phyloP scores from a whole-genome alignment of 2,329 filamentous ascomycete species.

The Helicocarpus griseus region DNA sequence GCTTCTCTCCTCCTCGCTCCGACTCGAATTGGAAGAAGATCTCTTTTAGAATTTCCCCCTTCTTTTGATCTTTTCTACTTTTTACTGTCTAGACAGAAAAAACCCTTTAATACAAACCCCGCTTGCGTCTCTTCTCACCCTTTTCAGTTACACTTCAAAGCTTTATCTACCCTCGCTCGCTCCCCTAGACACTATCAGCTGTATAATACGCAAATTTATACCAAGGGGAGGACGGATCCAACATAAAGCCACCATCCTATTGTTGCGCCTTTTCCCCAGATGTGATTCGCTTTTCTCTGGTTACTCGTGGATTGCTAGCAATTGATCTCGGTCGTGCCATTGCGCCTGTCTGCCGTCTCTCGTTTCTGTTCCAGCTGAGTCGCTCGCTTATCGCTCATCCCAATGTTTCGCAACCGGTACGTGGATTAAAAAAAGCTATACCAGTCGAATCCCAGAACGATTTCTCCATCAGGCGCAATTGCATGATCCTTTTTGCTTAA shows the following conservation, averaged over 20 bases:
- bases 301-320: background rate
- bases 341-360: conserved; percentile 2
- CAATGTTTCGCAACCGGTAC: conserved; percentile 42
- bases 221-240: background rate
- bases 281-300: background rate
- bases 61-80: background rate
- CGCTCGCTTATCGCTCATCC: conserved; percentile 9
- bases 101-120: no score
- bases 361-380: conserved; percentile 8
- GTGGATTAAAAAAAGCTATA: conserved; percentile 14
- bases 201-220: background rate
- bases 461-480: conserved; percentile 1
- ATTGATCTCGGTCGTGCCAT: background rate
- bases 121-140: background rate
- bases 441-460: background rate
- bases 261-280: background rate
- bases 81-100: no score
- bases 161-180: background rate
- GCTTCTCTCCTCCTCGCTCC: background rate
- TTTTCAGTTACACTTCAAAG: background rate
- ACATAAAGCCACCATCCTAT: background rate
- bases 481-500: background rate
- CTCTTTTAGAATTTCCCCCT: background rate
- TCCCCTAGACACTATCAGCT: background rate
- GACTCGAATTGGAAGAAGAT: background rate